Conservation (phyloP, 352 stramenopile species). For the Phytophthora pinifolia region DNA sequence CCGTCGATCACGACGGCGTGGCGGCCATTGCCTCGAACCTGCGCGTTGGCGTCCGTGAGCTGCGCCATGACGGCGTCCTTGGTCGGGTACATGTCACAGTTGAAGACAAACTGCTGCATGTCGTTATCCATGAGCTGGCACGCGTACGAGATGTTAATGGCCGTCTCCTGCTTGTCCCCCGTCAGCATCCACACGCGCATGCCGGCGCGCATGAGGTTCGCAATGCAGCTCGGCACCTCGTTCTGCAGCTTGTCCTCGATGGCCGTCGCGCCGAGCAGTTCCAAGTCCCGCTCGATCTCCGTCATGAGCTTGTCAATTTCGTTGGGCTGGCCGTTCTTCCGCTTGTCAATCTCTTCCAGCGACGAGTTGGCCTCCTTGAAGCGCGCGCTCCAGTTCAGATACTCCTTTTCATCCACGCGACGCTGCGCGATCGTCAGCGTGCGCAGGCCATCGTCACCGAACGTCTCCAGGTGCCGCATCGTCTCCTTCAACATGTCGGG, state of each 20-base stretch:
- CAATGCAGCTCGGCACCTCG: constrained; percentile 86
- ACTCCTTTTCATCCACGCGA: constrained; percentile 56
- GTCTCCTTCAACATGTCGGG: constrained; percentile 58
- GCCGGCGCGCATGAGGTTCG: constrained; percentile 77
- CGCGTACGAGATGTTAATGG: constrained; percentile 94
- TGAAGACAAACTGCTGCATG: constrained; percentile 80
- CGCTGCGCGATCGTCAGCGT: constrained; percentile 81
- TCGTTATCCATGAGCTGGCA: constrained; percentile 87
- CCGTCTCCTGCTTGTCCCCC: constrained; percentile 93
- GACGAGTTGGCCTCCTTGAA: constrained; percentile 71
- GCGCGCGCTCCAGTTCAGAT: constrained; percentile 54
- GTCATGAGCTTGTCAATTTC: constrained; percentile 71
- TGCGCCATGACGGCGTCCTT: constrained; percentile 43
- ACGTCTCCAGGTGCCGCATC: constrained; percentile 70
- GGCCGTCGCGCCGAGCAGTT: constrained; percentile 85
- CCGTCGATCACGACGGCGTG: constrained; percentile 72
- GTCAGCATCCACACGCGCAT: constrained; percentile 95
- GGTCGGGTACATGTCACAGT: constrained; percentile 60
- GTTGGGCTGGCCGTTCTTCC: constrained; percentile 65
- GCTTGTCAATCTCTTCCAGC: constrained; percentile 81
- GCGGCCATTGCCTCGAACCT: constrained; percentile 28
- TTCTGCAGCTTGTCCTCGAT: constrained; percentile 95
- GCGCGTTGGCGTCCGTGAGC: constrained; percentile 35
- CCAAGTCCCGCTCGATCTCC: constrained; percentile 82
- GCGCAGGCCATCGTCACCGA: constrained; percentile 81